A percentile compares a stretch with the other conserved stretches of the same genome.
Evolutionary conservation across 306 rosid species (phyloP).

Genomic region (Malus asiatica): DNA sequence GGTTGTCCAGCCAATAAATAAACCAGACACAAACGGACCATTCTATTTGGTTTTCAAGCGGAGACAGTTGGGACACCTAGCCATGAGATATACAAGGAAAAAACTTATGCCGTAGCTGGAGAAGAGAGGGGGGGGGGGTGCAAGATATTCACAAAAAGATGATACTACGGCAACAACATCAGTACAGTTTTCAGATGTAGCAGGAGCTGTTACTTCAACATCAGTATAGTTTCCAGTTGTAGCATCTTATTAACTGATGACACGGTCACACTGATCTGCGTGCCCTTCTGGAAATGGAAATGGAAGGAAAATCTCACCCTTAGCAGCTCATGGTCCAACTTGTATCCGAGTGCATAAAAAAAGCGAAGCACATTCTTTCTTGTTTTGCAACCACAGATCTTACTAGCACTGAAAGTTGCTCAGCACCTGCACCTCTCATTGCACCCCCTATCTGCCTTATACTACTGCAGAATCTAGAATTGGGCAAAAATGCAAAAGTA

Average conservation of each 20-base stretch:
- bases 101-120: not conserved
- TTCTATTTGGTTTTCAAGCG: not conserved
- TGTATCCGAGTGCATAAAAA: constrained; percentile 81
- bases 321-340: constrained; percentile 78
- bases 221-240: constrained; percentile 68
- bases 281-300: constrained; percentile 62
- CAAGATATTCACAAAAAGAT: constrained; percentile 92
- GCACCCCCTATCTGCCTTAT: constrained; percentile 86
- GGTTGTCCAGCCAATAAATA: not conserved
- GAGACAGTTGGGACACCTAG: not conserved
- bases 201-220: constrained; percentile 92
- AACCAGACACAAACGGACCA: not conserved
- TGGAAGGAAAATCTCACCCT: constrained; percentile 81
- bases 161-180: constrained; percentile 71
- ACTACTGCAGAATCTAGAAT: constrained; percentile 41
- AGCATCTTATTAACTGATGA: constrained; percentile 85
- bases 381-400: constrained; percentile 78
- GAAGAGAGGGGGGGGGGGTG: constrained; percentile 5
- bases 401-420: constrained; percentile 81
- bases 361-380: constrained; percentile 81
- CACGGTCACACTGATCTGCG: constrained; percentile 67
- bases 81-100: not conserved
- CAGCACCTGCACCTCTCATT: constrained; percentile 98
- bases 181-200: constrained; percentile 63
- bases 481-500: not conserved